These are phyloP conservation scores for Saccharomycopsis sp. DNA, from an alignment of 805 yeast genomes.

Conservation along the genomic window DNA sequence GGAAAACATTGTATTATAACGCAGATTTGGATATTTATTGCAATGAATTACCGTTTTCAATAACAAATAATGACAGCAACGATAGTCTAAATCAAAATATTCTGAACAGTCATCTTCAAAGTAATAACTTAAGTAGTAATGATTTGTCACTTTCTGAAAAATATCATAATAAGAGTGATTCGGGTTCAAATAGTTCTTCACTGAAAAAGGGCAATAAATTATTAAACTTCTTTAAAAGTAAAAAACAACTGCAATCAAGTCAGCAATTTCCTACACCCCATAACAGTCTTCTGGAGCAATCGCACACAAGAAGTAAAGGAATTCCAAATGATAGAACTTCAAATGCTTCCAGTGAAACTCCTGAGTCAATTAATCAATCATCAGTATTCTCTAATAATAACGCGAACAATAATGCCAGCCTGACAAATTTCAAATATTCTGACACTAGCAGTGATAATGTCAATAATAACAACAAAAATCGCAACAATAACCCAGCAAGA, in stretches of 20 bases:
- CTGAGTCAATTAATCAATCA: background rate
- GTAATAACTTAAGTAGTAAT: no score
- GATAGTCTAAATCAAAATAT: no score
- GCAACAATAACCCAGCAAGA: background rate
- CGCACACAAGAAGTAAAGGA: no score
- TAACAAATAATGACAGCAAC: background rate
- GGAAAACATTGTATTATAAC: conserved; percentile 52
- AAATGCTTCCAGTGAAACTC: no score
- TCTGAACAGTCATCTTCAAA: no score
- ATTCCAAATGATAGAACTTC: no score
- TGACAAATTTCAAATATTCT: background rate
- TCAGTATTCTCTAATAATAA: background rate
- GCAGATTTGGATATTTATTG: conserved; percentile 55
- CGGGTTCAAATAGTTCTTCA: background rate
- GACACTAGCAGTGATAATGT: background rate
- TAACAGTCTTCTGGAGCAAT: no score
- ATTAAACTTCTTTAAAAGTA: background rate
- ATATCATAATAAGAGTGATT: no score
- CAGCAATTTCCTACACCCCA: no score
- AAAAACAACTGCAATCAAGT: no score
- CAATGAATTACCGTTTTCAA: conserved; percentile 44
- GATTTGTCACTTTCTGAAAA: no score
- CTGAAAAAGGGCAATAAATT: background rate
- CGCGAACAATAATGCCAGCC: background rate
- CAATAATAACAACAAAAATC: background rate